Evolutionary conservation across 768 basidiomycete genomes (phyloP), one percentile per base, ranked within the genome.

Genomic region (Tulasnella sp.): DNA sequence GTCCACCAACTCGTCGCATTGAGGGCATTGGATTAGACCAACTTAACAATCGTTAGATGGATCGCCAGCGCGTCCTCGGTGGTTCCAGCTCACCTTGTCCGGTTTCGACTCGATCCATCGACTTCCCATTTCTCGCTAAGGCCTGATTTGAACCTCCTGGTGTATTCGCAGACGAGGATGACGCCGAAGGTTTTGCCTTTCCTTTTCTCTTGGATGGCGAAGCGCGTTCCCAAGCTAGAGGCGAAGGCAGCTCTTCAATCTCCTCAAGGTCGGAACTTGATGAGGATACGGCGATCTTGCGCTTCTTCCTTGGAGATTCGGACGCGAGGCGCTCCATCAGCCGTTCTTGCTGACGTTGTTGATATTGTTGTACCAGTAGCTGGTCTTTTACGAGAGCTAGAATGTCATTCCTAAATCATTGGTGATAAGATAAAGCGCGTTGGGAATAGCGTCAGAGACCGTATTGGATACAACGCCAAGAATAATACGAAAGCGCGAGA

Each of bases 1-100:
- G 35, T 77, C 77, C 37, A 77, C 77, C 15, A 77, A 48, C 55
- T 70, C 77, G n/a, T 40, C 70, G 69, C 77, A 77, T 37, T 77
- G 77, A 23, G 77, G 77, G n/a, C 77, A 77, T 72, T 77, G 67
- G 23, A 77, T 44, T 42, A 77, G 37, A 5, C 70, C 77, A 23
- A 77, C 71, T 13, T 32, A 61, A 13, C 7, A 13, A 1, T 2
- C 29, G 29, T 61, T n/a, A 61, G 57, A 48, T 23, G 16, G 48
- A 20, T 48, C 26, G 11, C 13, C 57, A 7, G n/a, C n/a, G 57
- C 3, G 13, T 61, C 3, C 23, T 11, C 15, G 3, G 32, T 7
- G n/a, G 32, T 32, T 6, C n/a, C 5, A 5, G 13, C 26, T 13
- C 29, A 61, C 57, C 57, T 61, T 61, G n/a, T 29, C 57, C 57